Evolutionary conservation across 1,139 yeast species (phyloP), one percentile per base, ranked within the genome.

Genomic region (Hyphopichia fennica): DNA sequence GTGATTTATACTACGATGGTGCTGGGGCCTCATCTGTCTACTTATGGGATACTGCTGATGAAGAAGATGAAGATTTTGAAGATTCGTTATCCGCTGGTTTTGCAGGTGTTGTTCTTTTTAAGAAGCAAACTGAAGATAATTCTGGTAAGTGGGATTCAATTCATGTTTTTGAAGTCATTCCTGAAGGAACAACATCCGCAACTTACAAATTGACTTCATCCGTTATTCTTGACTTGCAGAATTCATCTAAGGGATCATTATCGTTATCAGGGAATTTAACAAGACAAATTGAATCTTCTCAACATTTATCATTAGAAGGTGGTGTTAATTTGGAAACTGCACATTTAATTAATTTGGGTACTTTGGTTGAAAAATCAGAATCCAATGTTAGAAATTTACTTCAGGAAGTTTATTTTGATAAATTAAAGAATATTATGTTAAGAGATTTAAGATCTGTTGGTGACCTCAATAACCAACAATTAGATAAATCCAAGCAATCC

Each of bases 1-100:
- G 97, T 49, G 99, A 93, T 60, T 69, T 93, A 54, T 93, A 93
- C 69, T 93, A 90, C 62, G 98, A 91, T 62, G 97, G 98, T 30
- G 95, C 96, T 16, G 79, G 78, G 2, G 75, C 86, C 35, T 85
- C 95, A 2, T 84, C 93, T 44, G 96, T 86, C n/a, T 93, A 93
- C 60, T 71, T 93, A 40, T 93, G 99, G 99, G 96, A 88, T 54
- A 77, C 82, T 5, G 69, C 65, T 28, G 87, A 81, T 35, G 68
- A 74, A 5, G 33, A 35, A 17, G 81, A 72, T 34, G 75, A 68
- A 8, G 72, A 65, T 17, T 57, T 58, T 11, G 20, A 33, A 19
- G 60, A 57, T 17, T 59, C 69, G 11, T 64, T 72, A 47, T 64
- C 61, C 17, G 57, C 60, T 13, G 76, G 76, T 1, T 89, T 93